Evolutionary conservation across 116 monocot genomes (phyloP).

Genomic region (Cymodocea nodosa): DNA sequence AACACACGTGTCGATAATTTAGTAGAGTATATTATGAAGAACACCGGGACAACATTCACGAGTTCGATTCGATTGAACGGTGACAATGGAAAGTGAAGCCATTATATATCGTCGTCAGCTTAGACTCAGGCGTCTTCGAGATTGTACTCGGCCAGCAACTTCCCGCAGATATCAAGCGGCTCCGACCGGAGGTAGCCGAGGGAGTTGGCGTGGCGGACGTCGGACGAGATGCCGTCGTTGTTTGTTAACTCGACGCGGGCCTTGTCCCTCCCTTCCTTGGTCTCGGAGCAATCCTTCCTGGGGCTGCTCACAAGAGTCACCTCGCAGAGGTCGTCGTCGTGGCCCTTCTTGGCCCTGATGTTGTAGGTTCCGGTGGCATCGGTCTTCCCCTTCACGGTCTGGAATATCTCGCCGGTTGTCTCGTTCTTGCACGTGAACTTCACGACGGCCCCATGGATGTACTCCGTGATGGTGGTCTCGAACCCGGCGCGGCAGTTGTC

Average conservation of each 20-base stretch:
- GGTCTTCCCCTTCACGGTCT: slow-evolving; percentile 16
- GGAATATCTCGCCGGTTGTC: slow-evolving; percentile 5
- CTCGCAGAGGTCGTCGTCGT: slow-evolving; percentile 47
- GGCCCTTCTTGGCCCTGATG: slow-evolving; percentile 18
- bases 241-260: slow-evolving; percentile 27
- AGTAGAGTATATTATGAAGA: too few species aligned
- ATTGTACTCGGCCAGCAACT: slow-evolving; percentile 19
- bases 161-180: slow-evolving; percentile 28
- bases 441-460: slow-evolving; percentile 23
- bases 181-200: slow-evolving; percentile 43
- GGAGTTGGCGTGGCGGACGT: slow-evolving; percentile 33
- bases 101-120: too few species aligned
- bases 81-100: too few species aligned
- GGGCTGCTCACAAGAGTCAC: slow-evolving; percentile 49
- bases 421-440: slow-evolving; percentile 19
- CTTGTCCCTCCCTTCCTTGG: slow-evolving; percentile 26
- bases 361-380: slow-evolving; percentile 20
- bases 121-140: slow-evolving; percentile 8
- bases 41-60: too few species aligned
- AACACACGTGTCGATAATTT: too few species aligned
- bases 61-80: too few species aligned
- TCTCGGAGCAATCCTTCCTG: slow-evolving; percentile 19
- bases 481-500: slow-evolving; percentile 45
- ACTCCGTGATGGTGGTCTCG: slow-evolving; percentile 24
- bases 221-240: slow-evolving; percentile 27